Conservation (phyloP, 1,139 yeast genomes). For the Eremothecium coryli region DNA sequence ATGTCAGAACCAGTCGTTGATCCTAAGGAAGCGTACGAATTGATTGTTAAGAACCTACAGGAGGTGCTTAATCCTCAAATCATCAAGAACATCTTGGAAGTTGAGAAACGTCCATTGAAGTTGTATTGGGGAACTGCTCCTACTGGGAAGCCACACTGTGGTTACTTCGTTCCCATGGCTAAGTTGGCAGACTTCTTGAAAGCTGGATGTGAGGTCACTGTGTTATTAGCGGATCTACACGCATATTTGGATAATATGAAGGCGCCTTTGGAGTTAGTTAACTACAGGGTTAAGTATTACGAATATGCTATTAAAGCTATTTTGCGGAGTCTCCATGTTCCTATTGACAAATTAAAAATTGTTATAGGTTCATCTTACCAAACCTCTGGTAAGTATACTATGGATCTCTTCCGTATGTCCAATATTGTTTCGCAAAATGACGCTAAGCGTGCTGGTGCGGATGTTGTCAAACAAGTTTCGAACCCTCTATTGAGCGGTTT, state of each 20-base stretch:
- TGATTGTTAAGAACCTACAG: slow-evolving; percentile 80
- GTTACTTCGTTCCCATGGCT: slow-evolving; percentile 96
- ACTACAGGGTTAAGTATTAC: slow-evolving; percentile 82
- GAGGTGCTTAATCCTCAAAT: slow-evolving; percentile 86
- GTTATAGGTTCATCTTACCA: slow-evolving; percentile 87
- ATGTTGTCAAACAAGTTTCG: slow-evolving; percentile 94
- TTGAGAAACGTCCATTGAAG: slow-evolving; percentile 69
- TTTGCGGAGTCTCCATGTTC: slow-evolving; percentile 76
- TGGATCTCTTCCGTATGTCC: slow-evolving; percentile 80
- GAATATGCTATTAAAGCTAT: slow-evolving; percentile 76
- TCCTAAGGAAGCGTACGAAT: slow-evolving; percentile 60
- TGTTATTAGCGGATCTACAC: slow-evolving; percentile 91
- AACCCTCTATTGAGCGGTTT: slow-evolving; percentile 90
- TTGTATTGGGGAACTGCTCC: slow-evolving; percentile 97
- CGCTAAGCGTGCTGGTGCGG: slow-evolving; percentile 99
- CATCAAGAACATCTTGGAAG: slow-evolving; percentile 74
- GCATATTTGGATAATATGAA: slow-evolving; percentile 98
- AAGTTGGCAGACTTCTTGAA: slow-evolving; percentile 89
- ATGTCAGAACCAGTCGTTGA: slow-evolving; percentile 18
- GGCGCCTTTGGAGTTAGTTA: slow-evolving; percentile 89
- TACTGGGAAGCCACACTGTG: slow-evolving; percentile 97
- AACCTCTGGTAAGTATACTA: slow-evolving; percentile 60
- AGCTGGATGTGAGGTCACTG: slow-evolving; percentile 94
- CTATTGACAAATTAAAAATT: slow-evolving; percentile 78
- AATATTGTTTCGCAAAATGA: slow-evolving; percentile 86